Evolutionary conservation across 306 rosid genomes (phyloP).

Genomic region (Begonia masoniana): DNA sequence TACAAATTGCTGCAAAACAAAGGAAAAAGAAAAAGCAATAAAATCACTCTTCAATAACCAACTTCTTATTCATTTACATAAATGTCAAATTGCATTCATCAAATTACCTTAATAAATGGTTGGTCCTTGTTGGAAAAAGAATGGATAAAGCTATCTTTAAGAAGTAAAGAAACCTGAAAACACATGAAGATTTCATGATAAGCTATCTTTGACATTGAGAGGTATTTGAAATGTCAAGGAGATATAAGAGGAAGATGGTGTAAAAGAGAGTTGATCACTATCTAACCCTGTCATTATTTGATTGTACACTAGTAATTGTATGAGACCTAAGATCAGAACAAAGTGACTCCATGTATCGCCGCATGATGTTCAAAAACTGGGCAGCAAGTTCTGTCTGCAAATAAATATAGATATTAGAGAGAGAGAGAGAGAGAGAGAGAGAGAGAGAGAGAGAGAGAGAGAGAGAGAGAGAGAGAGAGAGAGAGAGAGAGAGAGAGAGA

Average conservation of each 20-base stretch:
- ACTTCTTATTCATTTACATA: not conserved
- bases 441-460: no score
- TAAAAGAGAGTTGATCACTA: conserved; percentile 5
- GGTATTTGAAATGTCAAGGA: conserved; percentile 2
- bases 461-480: no score
- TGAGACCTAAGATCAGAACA: conserved; percentile 65
- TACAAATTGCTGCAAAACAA: conserved; percentile 53
- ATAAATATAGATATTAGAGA: not conserved
- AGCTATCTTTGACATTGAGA: conserved; percentile 1
- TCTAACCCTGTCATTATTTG: conserved; percentile 73
- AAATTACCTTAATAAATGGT: conserved; percentile 73
- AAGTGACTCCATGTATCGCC: conserved; percentile 68
- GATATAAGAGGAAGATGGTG: conserved; percentile 9
- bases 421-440: no score
- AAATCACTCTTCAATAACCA: not conserved
- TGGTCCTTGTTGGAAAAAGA: conserved; percentile 74
- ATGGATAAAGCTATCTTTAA: conserved; percentile 84
- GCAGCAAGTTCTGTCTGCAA: conserved; percentile 60
- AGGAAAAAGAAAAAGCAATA: not conserved
- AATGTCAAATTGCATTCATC: not conserved
- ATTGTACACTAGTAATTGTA: conserved; percentile 80
- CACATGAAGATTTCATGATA: conserved; percentile 9
- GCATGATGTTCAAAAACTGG: conserved; percentile 47
- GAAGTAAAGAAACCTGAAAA: conserved; percentile 92
- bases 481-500: no score